Evolutionary conservation across 2,329 filamentous ascomycete genomes (phyloP).

Genomic region (Sarocladium kiliense): DNA sequence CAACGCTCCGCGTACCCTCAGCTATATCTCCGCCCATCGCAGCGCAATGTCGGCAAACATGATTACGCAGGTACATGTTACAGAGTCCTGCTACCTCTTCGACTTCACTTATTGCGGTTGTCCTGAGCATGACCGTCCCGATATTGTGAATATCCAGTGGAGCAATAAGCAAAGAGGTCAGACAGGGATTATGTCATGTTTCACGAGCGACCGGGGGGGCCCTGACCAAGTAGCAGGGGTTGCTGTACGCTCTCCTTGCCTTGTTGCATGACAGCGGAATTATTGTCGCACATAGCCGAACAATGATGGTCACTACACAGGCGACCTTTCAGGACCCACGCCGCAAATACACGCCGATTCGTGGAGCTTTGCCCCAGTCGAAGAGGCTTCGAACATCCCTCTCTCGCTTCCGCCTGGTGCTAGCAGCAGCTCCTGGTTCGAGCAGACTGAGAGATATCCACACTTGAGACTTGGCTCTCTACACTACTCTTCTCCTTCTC

Average conservation of each 20-base stretch:
- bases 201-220: conserved; percentile 13
- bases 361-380: neutral
- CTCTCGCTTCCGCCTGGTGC: neutral
- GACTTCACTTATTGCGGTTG: too few relatives aligned
- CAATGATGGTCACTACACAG: neutral
- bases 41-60: too few relatives aligned
- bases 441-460: neutral
- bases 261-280: neutral
- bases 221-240: too few relatives aligned
- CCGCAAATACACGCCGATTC: neutral
- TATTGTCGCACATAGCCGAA: neutral
- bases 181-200: conserved; percentile 16
- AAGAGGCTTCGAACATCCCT: neutral
- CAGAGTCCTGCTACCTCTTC: too few relatives aligned
- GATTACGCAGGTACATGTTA: too few relatives aligned
- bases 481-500: neutral
- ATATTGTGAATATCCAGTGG: neutral
- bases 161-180: conserved; percentile 2
- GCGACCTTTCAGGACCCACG: neutral
- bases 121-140: too few relatives aligned
- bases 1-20: neutral
- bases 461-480: neutral
- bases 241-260: neutral
- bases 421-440: neutral
- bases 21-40: too few relatives aligned